Conservation (phyloP, 148 eudicot species). For the Cornus florida region DNA sequence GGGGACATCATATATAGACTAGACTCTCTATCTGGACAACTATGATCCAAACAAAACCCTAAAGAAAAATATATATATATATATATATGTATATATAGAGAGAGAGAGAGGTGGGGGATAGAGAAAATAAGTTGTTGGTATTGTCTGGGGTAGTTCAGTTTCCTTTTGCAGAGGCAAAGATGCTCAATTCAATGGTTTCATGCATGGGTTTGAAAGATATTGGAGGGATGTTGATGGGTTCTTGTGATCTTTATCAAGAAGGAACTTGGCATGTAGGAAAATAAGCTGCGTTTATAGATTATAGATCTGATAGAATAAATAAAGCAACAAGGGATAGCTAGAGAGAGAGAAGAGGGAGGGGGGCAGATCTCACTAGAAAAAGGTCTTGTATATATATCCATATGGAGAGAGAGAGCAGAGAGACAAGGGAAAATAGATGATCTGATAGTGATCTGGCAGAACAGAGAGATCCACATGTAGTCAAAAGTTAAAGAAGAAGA, state of each 20-base stretch:
- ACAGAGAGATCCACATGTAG: constrained; percentile 20
- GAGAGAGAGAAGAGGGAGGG: not conserved
- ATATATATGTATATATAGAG: not conserved
- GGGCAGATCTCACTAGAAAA: constrained; percentile 1
- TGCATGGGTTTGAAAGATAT: constrained; percentile 33
- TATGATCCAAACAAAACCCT: constrained; percentile 21
- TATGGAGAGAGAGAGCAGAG: not conserved
- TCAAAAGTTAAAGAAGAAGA: constrained; percentile 2
- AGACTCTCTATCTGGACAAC: not conserved
- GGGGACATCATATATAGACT: constrained; percentile 33
- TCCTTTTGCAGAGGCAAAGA: constrained; percentile 39
- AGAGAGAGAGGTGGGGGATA: constrained; percentile 11
- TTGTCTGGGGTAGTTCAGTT: constrained; percentile 12
- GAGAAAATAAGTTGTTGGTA: constrained; percentile 6
- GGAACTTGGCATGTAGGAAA: not conserved
- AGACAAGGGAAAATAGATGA: constrained; percentile 8
- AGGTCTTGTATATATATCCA: constrained; percentile 5
- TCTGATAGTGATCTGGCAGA: constrained; percentile 29
- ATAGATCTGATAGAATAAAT: constrained; percentile 19
- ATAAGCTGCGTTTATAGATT: constrained; percentile 11
- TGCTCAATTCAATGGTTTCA: constrained; percentile 35
- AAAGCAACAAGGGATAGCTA: not conserved
- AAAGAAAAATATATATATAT: not conserved
- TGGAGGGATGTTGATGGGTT: constrained; percentile 29
- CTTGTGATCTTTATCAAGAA: constrained; percentile 43